Conservation (phyloP, 805 yeast species). For the Yamadazyma ubonensis region DNA sequence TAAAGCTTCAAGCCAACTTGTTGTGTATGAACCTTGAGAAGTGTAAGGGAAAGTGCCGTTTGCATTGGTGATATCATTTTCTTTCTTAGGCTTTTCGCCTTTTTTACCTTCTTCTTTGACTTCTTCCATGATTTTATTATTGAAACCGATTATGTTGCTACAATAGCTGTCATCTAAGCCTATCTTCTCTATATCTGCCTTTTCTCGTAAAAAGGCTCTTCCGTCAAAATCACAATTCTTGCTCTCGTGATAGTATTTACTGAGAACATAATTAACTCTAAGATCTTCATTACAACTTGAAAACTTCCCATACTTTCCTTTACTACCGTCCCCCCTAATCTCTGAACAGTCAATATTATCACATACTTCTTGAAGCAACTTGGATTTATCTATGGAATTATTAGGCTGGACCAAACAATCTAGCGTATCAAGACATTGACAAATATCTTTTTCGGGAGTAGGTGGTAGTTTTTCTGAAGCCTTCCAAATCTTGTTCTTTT, state of each 20-base stretch:
- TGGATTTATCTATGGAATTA: slow-evolving; percentile 19
- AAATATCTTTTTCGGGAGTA: slow-evolving; percentile 41
- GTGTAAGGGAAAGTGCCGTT: no score
- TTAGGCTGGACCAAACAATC: slow-evolving; percentile 36
- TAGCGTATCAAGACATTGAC: slow-evolving; percentile 45
- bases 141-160: slow-evolving; percentile 13
- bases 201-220: slow-evolving; percentile 15
- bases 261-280: slow-evolving; percentile 41
- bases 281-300: slow-evolving; percentile 41
- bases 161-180: slow-evolving; percentile 25
- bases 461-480: slow-evolving; percentile 32
- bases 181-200: slow-evolving; percentile 18
- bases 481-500: slow-evolving; percentile 16
- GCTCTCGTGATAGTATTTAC: slow-evolving; percentile 29
- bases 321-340: slow-evolving; percentile 31
- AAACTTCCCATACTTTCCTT: slow-evolving; percentile 43
- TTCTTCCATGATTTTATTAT: background rate
- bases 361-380: slow-evolving; percentile 35
- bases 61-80: no score
- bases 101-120: background rate
- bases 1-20: no score
- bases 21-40: no score
- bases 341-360: slow-evolving; percentile 37
- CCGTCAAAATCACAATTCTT: slow-evolving; percentile 26
- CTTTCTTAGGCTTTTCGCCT: background rate